Conservation (phyloP, 441 rosid genomes). For the Erodium texanum region DNA sequence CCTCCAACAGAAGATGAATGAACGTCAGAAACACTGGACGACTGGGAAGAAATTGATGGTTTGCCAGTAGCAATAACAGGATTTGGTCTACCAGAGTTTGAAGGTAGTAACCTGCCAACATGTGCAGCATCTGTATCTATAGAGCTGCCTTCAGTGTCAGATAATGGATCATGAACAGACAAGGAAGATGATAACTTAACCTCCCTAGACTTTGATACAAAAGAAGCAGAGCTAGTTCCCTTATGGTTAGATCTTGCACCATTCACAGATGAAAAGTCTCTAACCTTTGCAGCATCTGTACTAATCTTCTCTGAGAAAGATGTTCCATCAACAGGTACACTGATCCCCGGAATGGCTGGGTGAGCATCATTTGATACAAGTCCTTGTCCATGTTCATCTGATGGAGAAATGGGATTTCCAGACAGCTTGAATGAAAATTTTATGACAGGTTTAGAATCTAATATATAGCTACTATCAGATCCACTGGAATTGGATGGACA, state of each 20-base stretch:
- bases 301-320: slow-evolving; percentile 15
- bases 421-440: slow-evolving; percentile 39
- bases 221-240: slow-evolving; percentile 17
- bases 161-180: slow-evolving; percentile 12
- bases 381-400: slow-evolving; percentile 12
- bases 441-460: slow-evolving; percentile 32
- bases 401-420: slow-evolving; percentile 20
- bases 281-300: not conserved
- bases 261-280: slow-evolving; percentile 21
- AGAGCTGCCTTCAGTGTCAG: slow-evolving; percentile 12
- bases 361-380: slow-evolving; percentile 19
- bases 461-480: slow-evolving; percentile 19
- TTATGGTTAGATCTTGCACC: slow-evolving; percentile 20
- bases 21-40: slow-evolving; percentile 25
- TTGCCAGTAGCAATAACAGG: slow-evolving; percentile 17
- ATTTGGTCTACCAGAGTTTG: slow-evolving; percentile 24
- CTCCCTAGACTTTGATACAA: slow-evolving; percentile 19
- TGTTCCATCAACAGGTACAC: slow-evolving; percentile 16
- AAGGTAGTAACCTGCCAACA: slow-evolving; percentile 18
- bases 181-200: slow-evolving; percentile 22
- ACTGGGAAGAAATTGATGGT: not conserved
- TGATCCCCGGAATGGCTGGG: slow-evolving; percentile 15
- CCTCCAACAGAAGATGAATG: slow-evolving; percentile 23
- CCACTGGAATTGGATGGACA: slow-evolving; percentile 20
- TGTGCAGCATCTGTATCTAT: slow-evolving; percentile 18